Base-by-base conservation (phyloP, 345 rosid species). In the Lepidium aucheri region DNA sequence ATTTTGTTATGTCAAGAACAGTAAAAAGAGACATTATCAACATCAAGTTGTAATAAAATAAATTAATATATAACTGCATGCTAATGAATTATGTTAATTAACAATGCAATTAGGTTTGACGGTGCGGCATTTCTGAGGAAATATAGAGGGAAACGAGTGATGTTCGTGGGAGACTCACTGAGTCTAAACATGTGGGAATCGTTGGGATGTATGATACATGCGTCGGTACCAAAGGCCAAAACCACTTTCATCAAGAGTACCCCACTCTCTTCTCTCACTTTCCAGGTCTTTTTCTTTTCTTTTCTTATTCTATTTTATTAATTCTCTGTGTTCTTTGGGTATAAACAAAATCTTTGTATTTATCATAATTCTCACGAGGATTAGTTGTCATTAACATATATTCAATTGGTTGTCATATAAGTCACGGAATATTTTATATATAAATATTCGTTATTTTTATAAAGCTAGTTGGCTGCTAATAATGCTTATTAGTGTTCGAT, bases 101-200 rank as follows among this genome's bases (percentile, higher is more conserved):
- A 28, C 32, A 28, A 28, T 26, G 38, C 47, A 32, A 64, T 54
- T 20, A 93, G 98, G 83, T 93, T 90, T 55, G 74, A 88, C 67
- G 98, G 98, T 11, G 74, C 44, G 77, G 88, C 85, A 35, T 81
- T 93, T 63, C 49, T 90, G 75, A 71, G 69, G 70, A 90, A 77
- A 70, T 86, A 84, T 83, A 80, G 81, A 67, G 97, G 98, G 71
- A 93, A 88, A 66, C 88, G 85, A 77, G 79, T 93, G 56, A 93
- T 93, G 98, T 93, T 93, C 53, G 98, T 93, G 43, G 98, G 97
- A 34, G 97, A 93, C 90, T 90, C 98, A 68, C 83, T 93, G 92
- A 90, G 97, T 79, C 72, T 90, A 36, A 93, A 93, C 82, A 93
- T 93, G 98, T 93, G 96, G 94, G 96, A 93, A 78, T 93, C 98